Conservation (phyloP, 768 basidiomycete genomes). For the Amanita exitialis region DNA sequence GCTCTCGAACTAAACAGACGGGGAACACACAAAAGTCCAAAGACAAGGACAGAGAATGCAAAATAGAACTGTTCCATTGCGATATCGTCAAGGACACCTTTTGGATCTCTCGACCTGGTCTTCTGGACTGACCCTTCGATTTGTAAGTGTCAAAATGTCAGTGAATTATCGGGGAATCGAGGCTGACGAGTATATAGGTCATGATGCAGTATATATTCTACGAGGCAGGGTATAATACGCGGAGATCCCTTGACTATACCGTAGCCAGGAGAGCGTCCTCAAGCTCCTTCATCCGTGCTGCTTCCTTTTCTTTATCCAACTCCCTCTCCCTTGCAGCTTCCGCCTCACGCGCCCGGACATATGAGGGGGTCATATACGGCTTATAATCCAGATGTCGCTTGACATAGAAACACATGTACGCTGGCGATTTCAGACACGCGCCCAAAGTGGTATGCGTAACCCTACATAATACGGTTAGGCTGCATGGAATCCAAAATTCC, state of each 20-base stretch:
- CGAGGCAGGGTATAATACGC: not conserved
- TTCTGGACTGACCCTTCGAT: slow-evolving; percentile 31
- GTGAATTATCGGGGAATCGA: not conserved
- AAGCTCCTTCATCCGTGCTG: slow-evolving; percentile 46
- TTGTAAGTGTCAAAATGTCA: not conserved
- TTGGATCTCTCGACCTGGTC: slow-evolving; percentile 53
- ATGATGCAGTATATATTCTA: not conserved
- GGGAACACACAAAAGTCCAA: slow-evolving; percentile 10
- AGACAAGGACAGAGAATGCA: slow-evolving; percentile 18
- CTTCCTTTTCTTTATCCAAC: slow-evolving; percentile 39
- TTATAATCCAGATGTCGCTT: slow-evolving; percentile 85
- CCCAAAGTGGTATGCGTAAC: slow-evolving; percentile 64
- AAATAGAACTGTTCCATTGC: slow-evolving; percentile 58
- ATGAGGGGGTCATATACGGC: slow-evolving; percentile 56
- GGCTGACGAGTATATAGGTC: not conserved
- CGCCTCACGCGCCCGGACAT: slow-evolving; percentile 53
- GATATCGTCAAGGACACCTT: slow-evolving; percentile 80
- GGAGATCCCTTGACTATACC: slow-evolving; percentile 14
- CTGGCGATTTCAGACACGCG: slow-evolving; percentile 59
- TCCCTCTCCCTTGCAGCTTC: slow-evolving; percentile 56
- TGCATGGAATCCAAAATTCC: not conserved
- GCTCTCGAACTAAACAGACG: slow-evolving; percentile 4
- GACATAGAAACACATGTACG: slow-evolving; percentile 95
- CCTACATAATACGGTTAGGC: slow-evolving; percentile 21
- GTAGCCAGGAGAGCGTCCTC: slow-evolving; percentile 57